Conservation (phyloP, 2,329 filamentous ascomycete species). For the Beauveria rudraprayagi region DNA sequence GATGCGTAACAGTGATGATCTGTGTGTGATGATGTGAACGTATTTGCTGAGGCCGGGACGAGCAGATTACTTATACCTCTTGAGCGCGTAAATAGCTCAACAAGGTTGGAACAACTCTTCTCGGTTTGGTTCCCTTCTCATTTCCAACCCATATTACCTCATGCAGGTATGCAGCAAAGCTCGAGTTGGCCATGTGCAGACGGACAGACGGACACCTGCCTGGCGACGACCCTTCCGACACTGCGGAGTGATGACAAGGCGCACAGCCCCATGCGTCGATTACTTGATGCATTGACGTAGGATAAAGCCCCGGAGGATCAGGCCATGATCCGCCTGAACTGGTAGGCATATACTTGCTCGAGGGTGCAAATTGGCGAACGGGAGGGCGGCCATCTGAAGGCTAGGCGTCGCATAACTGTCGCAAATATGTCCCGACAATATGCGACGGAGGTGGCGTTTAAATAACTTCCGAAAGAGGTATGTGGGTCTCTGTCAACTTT, state of each 20-base stretch:
- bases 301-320: background rate
- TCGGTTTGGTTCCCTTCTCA: too few species aligned
- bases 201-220: too few species aligned
- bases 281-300: too few species aligned
- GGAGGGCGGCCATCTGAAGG: background rate
- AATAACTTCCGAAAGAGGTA: background rate
- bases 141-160: background rate
- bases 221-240: too few species aligned
- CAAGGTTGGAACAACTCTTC: background rate
- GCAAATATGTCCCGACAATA: background rate
- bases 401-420: background rate
- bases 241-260: too few species aligned
- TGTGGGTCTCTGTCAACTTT: background rate
- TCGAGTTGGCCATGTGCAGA: too few species aligned
- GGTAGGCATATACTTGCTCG: background rate
- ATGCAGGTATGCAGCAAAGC: background rate
- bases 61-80: background rate
- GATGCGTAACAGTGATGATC: background rate
- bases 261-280: too few species aligned
- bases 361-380: background rate
- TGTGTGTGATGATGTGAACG: background rate
- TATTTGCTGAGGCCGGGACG: background rate
- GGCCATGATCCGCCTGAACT: background rate
- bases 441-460: conserved; percentile 3
- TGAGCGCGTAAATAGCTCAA: background rate